These are phyloP conservation scores for Symmetrospora coprosmae DNA, from an alignment of 768 basidiomycete genomes.

Conservation along the genomic window DNA sequence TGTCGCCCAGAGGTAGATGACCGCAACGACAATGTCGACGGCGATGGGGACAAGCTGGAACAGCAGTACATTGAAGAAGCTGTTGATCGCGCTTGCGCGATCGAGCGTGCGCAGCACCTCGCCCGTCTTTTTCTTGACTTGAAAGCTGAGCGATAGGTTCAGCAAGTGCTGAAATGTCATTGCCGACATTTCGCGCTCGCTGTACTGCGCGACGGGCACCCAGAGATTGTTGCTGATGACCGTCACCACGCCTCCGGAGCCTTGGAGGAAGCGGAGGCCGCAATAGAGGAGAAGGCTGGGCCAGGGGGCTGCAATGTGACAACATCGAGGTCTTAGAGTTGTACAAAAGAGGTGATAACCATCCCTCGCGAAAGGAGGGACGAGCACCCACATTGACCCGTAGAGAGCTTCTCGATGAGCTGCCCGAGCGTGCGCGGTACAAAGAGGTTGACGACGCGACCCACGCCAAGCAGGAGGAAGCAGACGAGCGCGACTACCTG, in stretches of 20 bases:
- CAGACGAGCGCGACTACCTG: constrained; percentile 59
- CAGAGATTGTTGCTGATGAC: constrained; percentile 47
- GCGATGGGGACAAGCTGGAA: constrained; percentile 73
- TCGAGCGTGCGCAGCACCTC: constrained; percentile 69
- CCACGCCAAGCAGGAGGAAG: constrained; percentile 54
- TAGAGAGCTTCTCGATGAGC: constrained; percentile 41
- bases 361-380: too few species aligned
- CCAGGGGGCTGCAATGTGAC: constrained; percentile 47
- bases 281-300: constrained; percentile 55
- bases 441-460: constrained; percentile 60
- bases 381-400: too few species aligned
- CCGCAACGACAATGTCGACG: constrained; percentile 47
- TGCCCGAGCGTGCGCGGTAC: constrained; percentile 45
- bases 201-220: constrained; percentile 80
- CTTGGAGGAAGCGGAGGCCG: constrained; percentile 56
- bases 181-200: constrained; percentile 61
- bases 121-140: constrained; percentile 55
- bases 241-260: constrained; percentile 51
- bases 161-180: constrained; percentile 75
- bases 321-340: too few species aligned
- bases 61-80: constrained; percentile 50
- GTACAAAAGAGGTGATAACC: too few species aligned
- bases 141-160: constrained; percentile 71
- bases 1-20: constrained; percentile 20
- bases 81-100: constrained; percentile 74